Evolutionary conservation across 176 grass and related monocot species (phyloP), one percentile per base, ranked within the genome.

Genomic region (Avena insularis): DNA sequence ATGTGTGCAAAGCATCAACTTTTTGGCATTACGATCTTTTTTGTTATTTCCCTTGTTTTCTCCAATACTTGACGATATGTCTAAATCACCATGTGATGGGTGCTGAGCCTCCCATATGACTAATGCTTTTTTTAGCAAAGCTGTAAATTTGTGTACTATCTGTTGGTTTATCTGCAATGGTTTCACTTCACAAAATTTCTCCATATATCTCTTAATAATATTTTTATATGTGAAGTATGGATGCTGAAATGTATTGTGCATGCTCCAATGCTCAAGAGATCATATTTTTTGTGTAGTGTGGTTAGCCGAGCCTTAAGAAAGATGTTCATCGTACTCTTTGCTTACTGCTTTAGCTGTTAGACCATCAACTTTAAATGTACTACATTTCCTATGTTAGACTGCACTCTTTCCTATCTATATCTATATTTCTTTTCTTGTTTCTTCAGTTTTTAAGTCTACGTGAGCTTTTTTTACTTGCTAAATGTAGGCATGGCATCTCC

Each of bases 401-500:
- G 16, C 15, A 68, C 82, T 82, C 76, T 49, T 84, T 76, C 71
- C 5, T 87, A 73, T 10, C 46, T 56, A 79, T 87, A 73, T 10
- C 46, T 56, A 79, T 81, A 80, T 55, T 14, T 29, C 54, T 91
- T 71, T 81, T 53, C 9, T 87, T n/a, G 8, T 16, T 73, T 57
- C 79, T 55, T 23, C 29, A 38, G 19, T 87, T 79, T 87, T 79
- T 16, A 70, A 77, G 16, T 20, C 46, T 72, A 78, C 50, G 15
- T 79, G 43, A 80, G 12, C 65, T 3, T 71, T 54, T 69, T 75
- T 82, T 75, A 51, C 53, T 43, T 87, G 27, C 80, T 84, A 47
- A 75, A 85, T 90, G 31, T 79, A 99, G 97, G 92, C 92, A 87
- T 99, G 97, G 97, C 97, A 99, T 91, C 75, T 93, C 73, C 91